Conservation (phyloP, 768 basidiomycete species). For the Calvatia gigantea region DNA sequence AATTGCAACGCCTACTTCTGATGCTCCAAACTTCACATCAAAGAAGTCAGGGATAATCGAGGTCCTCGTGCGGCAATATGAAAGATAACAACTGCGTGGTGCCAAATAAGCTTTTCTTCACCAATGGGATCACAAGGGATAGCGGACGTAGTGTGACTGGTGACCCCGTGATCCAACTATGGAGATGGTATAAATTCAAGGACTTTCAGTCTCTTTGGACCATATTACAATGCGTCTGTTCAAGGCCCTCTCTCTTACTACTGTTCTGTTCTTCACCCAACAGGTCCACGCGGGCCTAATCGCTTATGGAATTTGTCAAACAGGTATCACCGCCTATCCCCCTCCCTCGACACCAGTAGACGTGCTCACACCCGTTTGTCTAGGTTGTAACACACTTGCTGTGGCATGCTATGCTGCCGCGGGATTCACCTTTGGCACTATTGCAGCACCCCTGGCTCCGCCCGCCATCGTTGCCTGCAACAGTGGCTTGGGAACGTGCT, state of each 20-base stretch:
- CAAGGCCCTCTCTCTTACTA: not conserved
- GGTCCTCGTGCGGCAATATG: no score
- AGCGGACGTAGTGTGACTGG: no score
- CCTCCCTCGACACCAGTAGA: not conserved
- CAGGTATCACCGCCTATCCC: slow-evolving; percentile 23
- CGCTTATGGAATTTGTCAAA: slow-evolving; percentile 40
- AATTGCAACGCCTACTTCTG: no score
- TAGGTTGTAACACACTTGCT: slow-evolving; percentile 23
- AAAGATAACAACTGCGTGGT: no score
- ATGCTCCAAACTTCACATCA: no score
- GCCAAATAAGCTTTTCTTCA: no score
- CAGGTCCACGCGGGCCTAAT: slow-evolving; percentile 26
- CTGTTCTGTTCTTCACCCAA: not conserved
- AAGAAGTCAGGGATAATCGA: no score
- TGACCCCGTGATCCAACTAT: no score
- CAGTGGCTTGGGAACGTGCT: slow-evolving; percentile 37
- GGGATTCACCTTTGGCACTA: slow-evolving; percentile 39
- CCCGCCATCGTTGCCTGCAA: slow-evolving; percentile 39
- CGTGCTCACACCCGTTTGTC: not conserved
- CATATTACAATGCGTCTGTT: not conserved
- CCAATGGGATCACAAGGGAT: no score
- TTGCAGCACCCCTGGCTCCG: slow-evolving; percentile 34
- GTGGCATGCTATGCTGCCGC: slow-evolving; percentile 43
- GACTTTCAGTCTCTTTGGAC: not conserved
- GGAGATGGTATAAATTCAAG: not conserved